Percentiles rank a stretch among this genome's conserved stretches.
phyloP scores from a whole-genome alignment of 495 filamentous ascomycete genomes.

The Neurospora sp. region DNA sequence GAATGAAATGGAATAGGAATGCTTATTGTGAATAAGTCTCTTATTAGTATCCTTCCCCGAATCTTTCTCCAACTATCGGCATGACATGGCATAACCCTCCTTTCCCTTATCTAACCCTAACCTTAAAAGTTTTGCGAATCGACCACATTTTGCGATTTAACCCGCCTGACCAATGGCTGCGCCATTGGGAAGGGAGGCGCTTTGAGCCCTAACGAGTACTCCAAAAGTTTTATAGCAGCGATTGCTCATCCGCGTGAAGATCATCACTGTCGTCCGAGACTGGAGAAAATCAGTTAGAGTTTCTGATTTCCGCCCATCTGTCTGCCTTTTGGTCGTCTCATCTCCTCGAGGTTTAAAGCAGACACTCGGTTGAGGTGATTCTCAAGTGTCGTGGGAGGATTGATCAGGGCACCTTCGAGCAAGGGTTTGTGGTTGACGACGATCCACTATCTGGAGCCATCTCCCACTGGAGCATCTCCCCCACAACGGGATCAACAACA shows the following conservation, averaged over 20 bases:
- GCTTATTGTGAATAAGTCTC: too few species aligned
- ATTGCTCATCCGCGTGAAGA: not conserved
- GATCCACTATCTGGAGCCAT: not conserved
- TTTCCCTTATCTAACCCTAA: too few species aligned
- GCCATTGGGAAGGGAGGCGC: too few species aligned
- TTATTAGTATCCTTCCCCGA: too few species aligned
- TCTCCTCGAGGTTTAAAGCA: not conserved
- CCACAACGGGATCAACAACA: not conserved
- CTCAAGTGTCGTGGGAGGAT: not conserved
- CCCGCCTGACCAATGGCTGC: too few species aligned
- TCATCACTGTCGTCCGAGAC: not conserved
- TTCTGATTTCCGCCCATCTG: not conserved
- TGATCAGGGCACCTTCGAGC: not conserved
- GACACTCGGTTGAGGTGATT: not conserved
- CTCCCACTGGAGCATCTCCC: not conserved
- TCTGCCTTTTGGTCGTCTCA: not conserved
- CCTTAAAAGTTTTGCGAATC: too few species aligned
- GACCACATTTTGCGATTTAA: too few species aligned
- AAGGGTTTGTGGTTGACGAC: not conserved
- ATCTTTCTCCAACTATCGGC: too few species aligned
- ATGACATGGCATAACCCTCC: too few species aligned
- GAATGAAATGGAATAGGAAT: too few species aligned
- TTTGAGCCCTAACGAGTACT: too few species aligned
- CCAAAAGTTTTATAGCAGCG: not conserved
- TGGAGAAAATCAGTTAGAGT: not conserved